A percentile compares a stretch with the other conserved stretches of the same genome.
phyloP scores from a whole-genome alignment of 2,329 filamentous ascomycete species.

The Zasmidium angulare region DNA sequence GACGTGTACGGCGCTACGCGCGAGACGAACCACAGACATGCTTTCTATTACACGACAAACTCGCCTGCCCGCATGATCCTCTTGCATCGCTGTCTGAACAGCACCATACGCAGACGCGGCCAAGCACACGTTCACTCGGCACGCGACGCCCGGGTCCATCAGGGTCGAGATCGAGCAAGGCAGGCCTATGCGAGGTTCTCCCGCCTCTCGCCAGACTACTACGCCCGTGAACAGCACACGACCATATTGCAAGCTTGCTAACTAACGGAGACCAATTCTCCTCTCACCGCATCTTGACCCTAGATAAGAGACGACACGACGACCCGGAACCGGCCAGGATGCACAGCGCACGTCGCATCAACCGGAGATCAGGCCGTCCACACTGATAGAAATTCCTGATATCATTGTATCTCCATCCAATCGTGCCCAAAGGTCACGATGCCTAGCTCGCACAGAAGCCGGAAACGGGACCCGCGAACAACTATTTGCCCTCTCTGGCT shows the following conservation, averaged over 20 bases:
- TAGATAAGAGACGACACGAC: not conserved
- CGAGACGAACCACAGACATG: not conserved
- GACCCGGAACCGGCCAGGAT: no score
- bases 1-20: not conserved
- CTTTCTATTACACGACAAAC: not conserved
- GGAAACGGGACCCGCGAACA: no score
- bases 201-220: not conserved
- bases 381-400: not conserved
- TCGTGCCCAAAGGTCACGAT: not conserved
- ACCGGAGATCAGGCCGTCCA: not conserved
- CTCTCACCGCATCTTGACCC: not conserved
- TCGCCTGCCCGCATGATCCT: not conserved
- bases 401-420: not conserved
- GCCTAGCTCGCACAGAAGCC: not conserved
- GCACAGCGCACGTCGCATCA: not conserved
- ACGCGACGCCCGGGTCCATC: not conserved
- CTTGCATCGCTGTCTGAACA: not conserved
- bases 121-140: not conserved
- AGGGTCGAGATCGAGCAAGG: not conserved
- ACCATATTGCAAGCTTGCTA: not conserved
- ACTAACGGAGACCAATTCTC: not conserved
- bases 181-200: not conserved
- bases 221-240: not conserved
- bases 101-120: not conserved
- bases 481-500: no score